Evolutionary conservation across 2,329 filamentous ascomycete species (phyloP).

Genomic region (Atkinsonella hypoxylon): DNA sequence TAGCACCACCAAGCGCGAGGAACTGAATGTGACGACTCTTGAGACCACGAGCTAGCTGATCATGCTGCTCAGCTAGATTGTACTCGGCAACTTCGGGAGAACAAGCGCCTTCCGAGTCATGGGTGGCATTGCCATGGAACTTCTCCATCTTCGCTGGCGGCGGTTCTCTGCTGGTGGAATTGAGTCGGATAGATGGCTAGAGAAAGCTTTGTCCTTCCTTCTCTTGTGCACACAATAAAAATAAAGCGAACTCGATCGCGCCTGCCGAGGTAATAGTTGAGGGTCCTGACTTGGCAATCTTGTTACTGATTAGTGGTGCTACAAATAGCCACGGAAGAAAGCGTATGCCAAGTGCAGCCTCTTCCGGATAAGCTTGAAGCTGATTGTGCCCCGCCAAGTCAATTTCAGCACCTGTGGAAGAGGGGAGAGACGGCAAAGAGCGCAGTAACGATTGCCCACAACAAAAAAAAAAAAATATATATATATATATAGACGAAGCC

Average conservation of each 20-base stretch:
- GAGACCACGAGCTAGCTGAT: slow-evolving; percentile 42
- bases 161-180: not conserved
- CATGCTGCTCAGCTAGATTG: slow-evolving; percentile 24
- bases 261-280: not conserved
- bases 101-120: slow-evolving; percentile 13
- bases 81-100: slow-evolving; percentile 18
- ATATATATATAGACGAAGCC: too few relatives aligned
- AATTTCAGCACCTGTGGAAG: not conserved
- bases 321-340: not conserved
- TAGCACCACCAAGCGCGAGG: slow-evolving; percentile 43
- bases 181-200: not conserved
- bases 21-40: slow-evolving; percentile 51
- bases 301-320: not conserved
- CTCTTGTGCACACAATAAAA: not conserved
- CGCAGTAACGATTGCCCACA: not conserved
- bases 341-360: not conserved
- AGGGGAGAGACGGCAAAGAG: not conserved
- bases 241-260: not conserved
- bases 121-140: slow-evolving; percentile 5
- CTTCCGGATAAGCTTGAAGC: not conserved
- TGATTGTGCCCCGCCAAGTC: not conserved
- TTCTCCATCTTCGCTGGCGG: slow-evolving; percentile 11
- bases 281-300: not conserved
- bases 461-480: too few relatives aligned
- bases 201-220: not conserved